Evolutionary conservation across 345 rosid genomes (phyloP).

Genomic region (Trapa bicornis): DNA sequence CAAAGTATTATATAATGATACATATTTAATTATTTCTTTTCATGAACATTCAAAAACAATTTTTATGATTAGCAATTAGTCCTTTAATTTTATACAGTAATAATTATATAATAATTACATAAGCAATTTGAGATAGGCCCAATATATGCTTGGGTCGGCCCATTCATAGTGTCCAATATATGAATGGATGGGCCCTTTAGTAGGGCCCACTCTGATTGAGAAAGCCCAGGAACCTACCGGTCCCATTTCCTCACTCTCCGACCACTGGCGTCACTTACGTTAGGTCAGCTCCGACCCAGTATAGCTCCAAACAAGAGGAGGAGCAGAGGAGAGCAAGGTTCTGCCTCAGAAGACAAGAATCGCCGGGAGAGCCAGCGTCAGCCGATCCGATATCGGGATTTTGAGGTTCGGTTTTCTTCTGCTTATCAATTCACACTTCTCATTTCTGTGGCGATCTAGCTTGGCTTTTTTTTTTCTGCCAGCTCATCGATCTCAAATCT

Average conservation of each 20-base stretch:
- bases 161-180: not conserved
- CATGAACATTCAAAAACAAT: too few species aligned
- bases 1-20: too few species aligned
- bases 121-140: not conserved
- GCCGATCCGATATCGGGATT: not conserved
- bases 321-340: not conserved
- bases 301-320: not conserved
- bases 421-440: not conserved
- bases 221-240: not conserved
- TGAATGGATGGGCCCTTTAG: not conserved
- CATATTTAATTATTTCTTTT: too few species aligned
- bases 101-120: too few species aligned
- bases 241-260: not conserved
- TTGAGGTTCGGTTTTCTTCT: not conserved
- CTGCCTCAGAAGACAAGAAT: not conserved
- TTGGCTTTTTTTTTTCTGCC: not conserved
- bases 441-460: not conserved
- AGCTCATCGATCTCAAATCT: conserved; percentile 1
- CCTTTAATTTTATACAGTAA: too few species aligned
- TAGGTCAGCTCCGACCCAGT: not conserved
- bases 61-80: too few species aligned
- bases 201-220: not conserved
- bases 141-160: not conserved
- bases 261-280: not conserved
- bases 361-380: not conserved